Conservation (phyloP, 306 rosid genomes). For the Albizia julibrissin region DNA sequence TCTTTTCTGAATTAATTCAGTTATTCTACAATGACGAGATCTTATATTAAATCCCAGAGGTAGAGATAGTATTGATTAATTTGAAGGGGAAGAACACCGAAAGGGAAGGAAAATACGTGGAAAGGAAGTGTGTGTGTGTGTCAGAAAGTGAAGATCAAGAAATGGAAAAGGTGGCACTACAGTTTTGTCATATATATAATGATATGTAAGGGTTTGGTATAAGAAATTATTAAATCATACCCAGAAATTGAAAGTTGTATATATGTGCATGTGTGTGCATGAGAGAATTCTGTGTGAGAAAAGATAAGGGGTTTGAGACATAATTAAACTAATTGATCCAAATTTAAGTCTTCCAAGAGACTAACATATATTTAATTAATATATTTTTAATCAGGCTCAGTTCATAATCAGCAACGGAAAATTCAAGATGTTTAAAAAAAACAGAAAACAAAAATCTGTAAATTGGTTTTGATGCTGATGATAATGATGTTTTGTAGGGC, state of each 20-base stretch:
- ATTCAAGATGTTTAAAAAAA: no score
- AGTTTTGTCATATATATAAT: not conserved
- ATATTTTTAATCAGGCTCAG: not conserved
- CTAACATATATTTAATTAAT: not conserved
- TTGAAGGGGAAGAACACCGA: conserved; percentile 7
- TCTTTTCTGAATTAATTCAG: conserved; percentile 2
- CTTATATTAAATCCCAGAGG: no score
- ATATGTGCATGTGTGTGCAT: not conserved
- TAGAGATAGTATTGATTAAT: no score
- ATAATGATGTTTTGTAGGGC: not conserved
- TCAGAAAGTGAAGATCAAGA: conserved; percentile 27
- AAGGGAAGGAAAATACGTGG: conserved; percentile 10
- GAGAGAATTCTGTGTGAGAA: not conserved
- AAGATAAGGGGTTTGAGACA: not conserved
- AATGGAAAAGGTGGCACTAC: conserved; percentile 32
- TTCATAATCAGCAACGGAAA: no score
- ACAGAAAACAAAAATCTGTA: conserved; percentile 10
- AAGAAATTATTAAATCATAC: conserved; percentile 27
- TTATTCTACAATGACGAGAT: not conserved
- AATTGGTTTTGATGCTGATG: not conserved
- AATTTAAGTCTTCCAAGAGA: not conserved
- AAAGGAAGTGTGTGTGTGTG: not conserved
- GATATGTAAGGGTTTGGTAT: conserved; percentile 11
- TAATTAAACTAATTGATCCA: not conserved
- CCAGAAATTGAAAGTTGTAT: conserved; percentile 20